Conservation (phyloP, 139 green algal species). For the Chlorella sp. region DNA sequence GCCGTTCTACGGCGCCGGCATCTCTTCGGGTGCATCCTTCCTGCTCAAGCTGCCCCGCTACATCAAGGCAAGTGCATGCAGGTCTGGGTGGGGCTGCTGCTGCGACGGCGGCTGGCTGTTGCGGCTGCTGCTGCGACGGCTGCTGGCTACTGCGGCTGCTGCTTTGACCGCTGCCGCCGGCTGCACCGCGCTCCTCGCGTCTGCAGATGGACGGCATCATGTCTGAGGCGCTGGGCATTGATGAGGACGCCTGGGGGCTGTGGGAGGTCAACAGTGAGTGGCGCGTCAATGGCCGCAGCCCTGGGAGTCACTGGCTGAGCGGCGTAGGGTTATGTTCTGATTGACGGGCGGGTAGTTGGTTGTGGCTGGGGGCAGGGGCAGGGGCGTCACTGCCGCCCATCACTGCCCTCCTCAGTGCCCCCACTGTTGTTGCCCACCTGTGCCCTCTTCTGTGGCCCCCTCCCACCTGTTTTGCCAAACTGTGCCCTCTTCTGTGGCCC, state of each 20-base stretch:
- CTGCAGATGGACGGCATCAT: slow-evolving; percentile 3
- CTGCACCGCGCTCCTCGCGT: too few relatives aligned
- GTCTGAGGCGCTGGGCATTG: slow-evolving; percentile 3
- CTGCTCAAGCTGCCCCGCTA: not conserved
- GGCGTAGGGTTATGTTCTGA: too few relatives aligned
- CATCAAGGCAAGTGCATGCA: not conserved
- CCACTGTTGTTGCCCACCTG: not conserved
- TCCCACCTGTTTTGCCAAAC: not conserved
- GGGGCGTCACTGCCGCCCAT: too few relatives aligned
- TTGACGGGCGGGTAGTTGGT: too few relatives aligned
- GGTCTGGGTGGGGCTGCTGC: too few relatives aligned
- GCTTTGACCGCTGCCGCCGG: not conserved
- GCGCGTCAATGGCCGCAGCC: not conserved
- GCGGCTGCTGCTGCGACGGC: not conserved
- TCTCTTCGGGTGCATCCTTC: slow-evolving; percentile 1
- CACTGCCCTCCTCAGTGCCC: too few relatives aligned
- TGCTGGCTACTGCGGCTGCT: not conserved
- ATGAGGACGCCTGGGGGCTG: not conserved
- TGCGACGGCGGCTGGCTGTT: not conserved
- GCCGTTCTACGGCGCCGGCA: not conserved
- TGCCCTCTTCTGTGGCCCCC: too few relatives aligned
- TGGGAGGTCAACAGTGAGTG: not conserved
- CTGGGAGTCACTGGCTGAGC: too few relatives aligned
- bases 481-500: not conserved
- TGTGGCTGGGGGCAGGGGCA: too few relatives aligned